Percentiles rank a stretch among this genome's conserved stretches.
These are phyloP conservation scores for Priceomyces carsonii DNA, from an alignment of 805 yeast genomes.

Conservation along the genomic window DNA sequence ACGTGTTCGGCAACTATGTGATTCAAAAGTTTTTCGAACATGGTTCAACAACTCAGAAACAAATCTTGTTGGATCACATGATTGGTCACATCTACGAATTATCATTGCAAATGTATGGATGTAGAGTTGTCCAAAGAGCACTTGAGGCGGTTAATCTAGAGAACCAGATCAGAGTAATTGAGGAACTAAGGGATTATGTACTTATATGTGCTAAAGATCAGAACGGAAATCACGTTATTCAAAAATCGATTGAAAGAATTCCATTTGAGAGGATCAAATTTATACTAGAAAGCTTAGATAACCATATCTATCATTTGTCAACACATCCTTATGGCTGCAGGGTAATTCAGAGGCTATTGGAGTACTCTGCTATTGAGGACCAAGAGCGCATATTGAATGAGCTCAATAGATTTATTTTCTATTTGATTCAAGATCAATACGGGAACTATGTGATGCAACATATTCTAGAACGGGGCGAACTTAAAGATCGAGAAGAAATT, in stretches of 20 bases:
- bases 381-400: conserved; percentile 69
- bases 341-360: conserved; percentile 89
- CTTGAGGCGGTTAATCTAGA: conserved; percentile 66
- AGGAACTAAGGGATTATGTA: conserved; percentile 73
- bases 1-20: conserved; percentile 97
- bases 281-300: conserved; percentile 67
- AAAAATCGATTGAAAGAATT: conserved; percentile 85
- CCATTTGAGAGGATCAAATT: conserved; percentile 72
- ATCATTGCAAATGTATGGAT: conserved; percentile 95
- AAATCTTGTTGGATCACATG: conserved; percentile 69
- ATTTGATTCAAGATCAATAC: conserved; percentile 90
- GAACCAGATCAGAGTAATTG: conserved; percentile 66
- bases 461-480: conserved; percentile 80
- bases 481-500: conserved; percentile 59
- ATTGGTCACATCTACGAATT: conserved; percentile 70
- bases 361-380: conserved; percentile 67
- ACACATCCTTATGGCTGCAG: conserved; percentile 98
- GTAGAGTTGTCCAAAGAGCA: conserved; percentile 95
- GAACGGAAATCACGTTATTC: conserved; percentile 97
- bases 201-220: conserved; percentile 70
- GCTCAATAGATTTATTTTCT: conserved; percentile 68
- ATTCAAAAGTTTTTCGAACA: conserved; percentile 90
- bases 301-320: conserved; percentile 78
- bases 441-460: conserved; percentile 98
- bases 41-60: conserved; percentile 71